Percentiles rank a stretch among this genome's conserved stretches.
Conservation (phyloP, 2,329 filamentous ascomycete species). For the Penicillium sp. region DNA sequence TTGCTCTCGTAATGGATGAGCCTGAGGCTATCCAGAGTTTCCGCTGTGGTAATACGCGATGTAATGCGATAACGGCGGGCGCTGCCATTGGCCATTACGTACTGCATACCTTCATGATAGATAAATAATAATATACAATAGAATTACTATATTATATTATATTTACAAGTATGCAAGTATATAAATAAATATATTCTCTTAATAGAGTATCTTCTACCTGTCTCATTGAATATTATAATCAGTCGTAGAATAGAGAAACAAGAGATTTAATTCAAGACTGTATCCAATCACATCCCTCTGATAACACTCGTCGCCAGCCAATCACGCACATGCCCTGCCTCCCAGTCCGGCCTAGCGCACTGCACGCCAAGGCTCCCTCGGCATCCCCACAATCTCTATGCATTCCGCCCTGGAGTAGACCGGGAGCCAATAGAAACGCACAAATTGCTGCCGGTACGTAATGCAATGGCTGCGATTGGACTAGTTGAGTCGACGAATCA, state of each 20-base stretch:
- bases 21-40: background rate
- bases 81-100: background rate
- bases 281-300: slow-evolving; percentile 12
- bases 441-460: background rate
- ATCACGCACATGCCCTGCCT: background rate
- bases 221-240: too few species aligned
- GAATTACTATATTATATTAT: too few species aligned
- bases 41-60: too few species aligned
- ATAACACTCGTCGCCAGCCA: slow-evolving; percentile 6
- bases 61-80: background rate
- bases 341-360: slow-evolving; percentile 7
- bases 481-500: too few species aligned
- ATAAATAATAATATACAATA: too few species aligned
- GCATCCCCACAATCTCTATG: background rate
- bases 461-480: background rate
- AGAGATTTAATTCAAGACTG: too few species aligned
- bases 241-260: too few species aligned
- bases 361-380: background rate
- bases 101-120: too few species aligned
- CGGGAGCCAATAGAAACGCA: background rate
- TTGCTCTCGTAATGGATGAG: slow-evolving; percentile 29
- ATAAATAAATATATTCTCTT: too few species aligned
- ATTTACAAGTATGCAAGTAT: too few species aligned
- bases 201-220: too few species aligned
- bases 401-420: background rate